A percentile compares a stretch with the other conserved stretches of the same genome.
phyloP scores from a whole-genome alignment of 176 grass and related monocot genomes.

The Avena eriantha region DNA sequence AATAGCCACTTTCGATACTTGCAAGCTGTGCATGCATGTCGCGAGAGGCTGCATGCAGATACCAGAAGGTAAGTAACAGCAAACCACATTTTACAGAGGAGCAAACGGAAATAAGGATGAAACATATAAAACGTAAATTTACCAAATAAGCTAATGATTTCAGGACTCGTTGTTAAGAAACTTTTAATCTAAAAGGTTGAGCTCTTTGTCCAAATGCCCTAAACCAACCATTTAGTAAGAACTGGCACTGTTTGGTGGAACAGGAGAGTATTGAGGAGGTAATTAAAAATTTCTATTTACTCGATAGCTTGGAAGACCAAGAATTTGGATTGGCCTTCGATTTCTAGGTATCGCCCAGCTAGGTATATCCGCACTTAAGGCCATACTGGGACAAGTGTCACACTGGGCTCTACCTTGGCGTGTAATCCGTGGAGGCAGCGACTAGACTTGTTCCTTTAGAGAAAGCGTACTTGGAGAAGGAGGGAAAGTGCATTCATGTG shows the following conservation, averaged over 20 bases:
- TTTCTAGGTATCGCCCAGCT: neutral
- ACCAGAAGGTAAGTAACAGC: constrained; percentile 27
- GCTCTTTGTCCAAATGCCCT: neutral
- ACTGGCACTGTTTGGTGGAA: neutral
- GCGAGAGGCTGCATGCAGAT: constrained; percentile 77
- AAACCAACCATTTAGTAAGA: constrained; percentile 22
- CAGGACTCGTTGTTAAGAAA: constrained; percentile 10
- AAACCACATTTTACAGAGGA: constrained; percentile 17
- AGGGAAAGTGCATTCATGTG: neutral
- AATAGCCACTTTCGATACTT: constrained; percentile 77
- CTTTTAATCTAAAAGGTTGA: neutral
- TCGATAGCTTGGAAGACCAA: neutral
- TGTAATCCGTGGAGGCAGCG: neutral
- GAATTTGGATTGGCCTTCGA: neutral
- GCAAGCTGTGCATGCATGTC: constrained; percentile 83
- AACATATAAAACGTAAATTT: neutral
- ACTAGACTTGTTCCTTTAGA: neutral
- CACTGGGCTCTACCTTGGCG: neutral
- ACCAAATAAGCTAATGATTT: constrained; percentile 3
- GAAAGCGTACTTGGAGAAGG: neutral
- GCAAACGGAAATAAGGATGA: constrained; percentile 15
- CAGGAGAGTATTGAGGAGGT: neutral
- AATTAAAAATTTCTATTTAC: neutral
- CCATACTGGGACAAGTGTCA: neutral
- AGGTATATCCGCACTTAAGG: neutral